Percentiles rank a stretch among this genome's conserved stretches.
phyloP scores from a whole-genome alignment of 768 basidiomycete species.

The Mycena pura region DNA sequence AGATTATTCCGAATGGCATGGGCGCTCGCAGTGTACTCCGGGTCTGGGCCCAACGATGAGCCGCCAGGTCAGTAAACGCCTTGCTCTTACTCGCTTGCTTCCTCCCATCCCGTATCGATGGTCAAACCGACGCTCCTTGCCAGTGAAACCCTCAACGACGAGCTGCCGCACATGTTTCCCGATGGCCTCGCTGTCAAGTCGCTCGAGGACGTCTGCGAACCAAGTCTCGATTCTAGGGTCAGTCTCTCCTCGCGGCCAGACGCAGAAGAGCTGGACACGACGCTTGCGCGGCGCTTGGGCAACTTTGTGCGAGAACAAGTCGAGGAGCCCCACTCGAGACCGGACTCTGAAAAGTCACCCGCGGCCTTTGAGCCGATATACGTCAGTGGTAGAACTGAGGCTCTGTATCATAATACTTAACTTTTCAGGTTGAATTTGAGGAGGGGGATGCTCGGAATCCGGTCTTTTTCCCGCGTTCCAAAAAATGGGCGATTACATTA shows the following conservation, averaged over 20 bases:
- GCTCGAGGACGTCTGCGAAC: constrained; percentile 38
- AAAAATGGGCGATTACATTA: constrained; percentile 51
- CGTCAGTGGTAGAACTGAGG: too few relatives aligned
- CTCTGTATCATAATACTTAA: not conserved
- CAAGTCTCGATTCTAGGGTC: constrained; percentile 46
- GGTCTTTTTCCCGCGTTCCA: constrained; percentile 40
- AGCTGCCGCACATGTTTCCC: not conserved
- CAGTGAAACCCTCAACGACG: too few relatives aligned
- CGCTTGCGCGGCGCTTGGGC: constrained; percentile 38
- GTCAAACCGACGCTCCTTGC: not conserved
- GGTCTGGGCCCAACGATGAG: too few relatives aligned
- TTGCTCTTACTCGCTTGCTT: too few relatives aligned
- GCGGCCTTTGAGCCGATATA: too few relatives aligned
- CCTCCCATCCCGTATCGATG: too few relatives aligned
- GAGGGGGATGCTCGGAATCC: constrained; percentile 48
- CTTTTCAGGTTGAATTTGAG: constrained; percentile 47
- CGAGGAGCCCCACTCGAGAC: constrained; percentile 13
- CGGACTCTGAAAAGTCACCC: constrained; percentile 10
- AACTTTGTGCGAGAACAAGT: constrained; percentile 37
- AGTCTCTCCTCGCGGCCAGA: constrained; percentile 37
- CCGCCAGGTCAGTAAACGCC: too few relatives aligned
- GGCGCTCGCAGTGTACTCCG: too few relatives aligned
- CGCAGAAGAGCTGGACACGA: constrained; percentile 39
- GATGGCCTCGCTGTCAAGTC: constrained; percentile 37
- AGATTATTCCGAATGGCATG: too few relatives aligned